Evolutionary conservation across 2,329 filamentous ascomycete species (phyloP), one percentile per base, ranked within the genome.

Genomic region (Ophiostoma sp.): DNA sequence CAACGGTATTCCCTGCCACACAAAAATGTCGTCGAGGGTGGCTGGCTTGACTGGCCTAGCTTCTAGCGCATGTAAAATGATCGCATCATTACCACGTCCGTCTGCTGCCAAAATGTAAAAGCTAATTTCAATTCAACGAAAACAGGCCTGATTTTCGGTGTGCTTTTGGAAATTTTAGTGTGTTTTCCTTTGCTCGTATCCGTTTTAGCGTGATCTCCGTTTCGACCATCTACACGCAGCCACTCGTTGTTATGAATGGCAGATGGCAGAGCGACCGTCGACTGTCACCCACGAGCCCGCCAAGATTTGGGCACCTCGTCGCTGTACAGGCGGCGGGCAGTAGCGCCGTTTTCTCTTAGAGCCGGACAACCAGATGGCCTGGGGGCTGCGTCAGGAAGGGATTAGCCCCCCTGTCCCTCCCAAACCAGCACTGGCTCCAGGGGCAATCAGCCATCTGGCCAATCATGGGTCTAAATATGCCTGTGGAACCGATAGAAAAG

Each of bases 391-490:
- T 70, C 63, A 69, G 52, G 50, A 45, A 45, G 22, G 52, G 52
- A 70, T 61, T 31, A 36, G 59, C 22, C 52, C 22, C 48, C 48
- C 25, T 31, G n/a, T n/a, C 48, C 50, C 33, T 19, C 50, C 69
- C 50, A 55, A 70, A 50, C 64, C 64, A 68, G 64, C 25, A 64
- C 57, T 71, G 57, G 69, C 59, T 55, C 70, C 57, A 66, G 70
- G 70, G 70, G 59, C n/a, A 72, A 45, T 39, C 33, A 36, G 22
- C 25, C 25, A 2, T 19, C 0, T 2, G 25, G 55, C 69, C 55
- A 71, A 71, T 71, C 69, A 71, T n/a, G 2, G 11, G 0, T 39
- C 17, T 17, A 25, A 36, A 50, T 8, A 3, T 11, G 1, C 6
- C 4, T 71, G 22, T 72, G 70, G 70, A 59, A 28, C 70, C 57